A percentile compares a stretch with the other conserved stretches of the same genome.
Evolutionary conservation across 805 yeast species (phyloP).

Genomic region (Metahyphopichia silvanorum): DNA sequence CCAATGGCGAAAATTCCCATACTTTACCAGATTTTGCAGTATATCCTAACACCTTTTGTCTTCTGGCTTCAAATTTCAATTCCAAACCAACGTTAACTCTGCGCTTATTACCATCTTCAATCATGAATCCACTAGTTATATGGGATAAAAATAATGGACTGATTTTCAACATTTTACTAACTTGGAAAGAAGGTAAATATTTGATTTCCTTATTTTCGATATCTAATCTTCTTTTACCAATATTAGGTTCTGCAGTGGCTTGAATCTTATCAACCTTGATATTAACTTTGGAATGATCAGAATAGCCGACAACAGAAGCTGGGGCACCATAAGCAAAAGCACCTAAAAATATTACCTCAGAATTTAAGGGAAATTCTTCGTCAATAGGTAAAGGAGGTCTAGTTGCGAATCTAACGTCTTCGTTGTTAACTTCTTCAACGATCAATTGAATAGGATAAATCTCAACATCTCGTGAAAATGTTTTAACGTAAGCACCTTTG

Average conservation of each 20-base stretch:
- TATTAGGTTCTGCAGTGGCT: conserved; percentile 51
- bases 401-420: conserved; percentile 71
- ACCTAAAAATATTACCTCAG: conserved; percentile 76
- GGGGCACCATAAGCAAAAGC: conserved; percentile 85
- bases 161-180: conserved; percentile 54
- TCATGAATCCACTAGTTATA: conserved; percentile 69
- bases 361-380: conserved; percentile 74
- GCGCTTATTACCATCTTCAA: conserved; percentile 49
- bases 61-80: conserved; percentile 74
- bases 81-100: conserved; percentile 75
- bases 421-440: conserved; percentile 69
- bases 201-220: conserved; percentile 53
- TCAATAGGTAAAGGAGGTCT: conserved; percentile 73
- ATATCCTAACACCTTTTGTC: conserved; percentile 85
- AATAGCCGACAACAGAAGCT: conserved; percentile 62
- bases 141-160: conserved; percentile 68
- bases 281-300: conserved; percentile 42
- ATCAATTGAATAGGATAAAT: conserved; percentile 75
- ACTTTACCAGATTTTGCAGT: conserved; percentile 57
- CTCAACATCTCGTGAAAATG: conserved; percentile 52
- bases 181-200: conserved; percentile 65
- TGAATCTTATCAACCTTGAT: conserved; percentile 44
- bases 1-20: conserved; percentile 84
- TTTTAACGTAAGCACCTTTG: conserved; percentile 76
- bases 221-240: conserved; percentile 60